phyloP scores from a whole-genome alignment of 2,329 filamentous ascomycete genomes.

The Alternaria postmessia region DNA sequence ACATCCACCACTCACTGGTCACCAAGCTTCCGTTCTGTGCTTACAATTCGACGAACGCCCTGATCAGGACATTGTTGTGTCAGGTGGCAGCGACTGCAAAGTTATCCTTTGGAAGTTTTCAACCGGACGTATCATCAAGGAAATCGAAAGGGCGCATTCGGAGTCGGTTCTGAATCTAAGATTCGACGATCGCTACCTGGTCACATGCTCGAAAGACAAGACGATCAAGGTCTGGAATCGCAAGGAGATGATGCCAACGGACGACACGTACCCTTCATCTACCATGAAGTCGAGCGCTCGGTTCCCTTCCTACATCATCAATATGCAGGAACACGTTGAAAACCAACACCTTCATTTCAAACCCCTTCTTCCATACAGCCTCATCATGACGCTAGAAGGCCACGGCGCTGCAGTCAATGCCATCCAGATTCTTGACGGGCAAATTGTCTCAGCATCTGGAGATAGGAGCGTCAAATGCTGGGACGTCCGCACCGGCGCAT shows the following conservation, averaged over 20 bases:
- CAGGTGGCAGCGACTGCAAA: constrained; percentile 89
- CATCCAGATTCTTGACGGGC: constrained; percentile 84
- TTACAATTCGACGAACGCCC: constrained; percentile 92
- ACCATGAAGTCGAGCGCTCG: constrained; percentile 54
- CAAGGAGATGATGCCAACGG: constrained; percentile 53
- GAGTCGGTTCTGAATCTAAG: constrained; percentile 94
- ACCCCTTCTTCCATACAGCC: constrained; percentile 71
- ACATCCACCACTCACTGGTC: constrained; percentile 75
- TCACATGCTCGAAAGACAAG: constrained; percentile 97
- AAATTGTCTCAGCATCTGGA: constrained; percentile 93
- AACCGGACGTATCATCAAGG: constrained; percentile 82
- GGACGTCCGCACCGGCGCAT: constrained; percentile 83
- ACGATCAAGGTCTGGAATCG: constrained; percentile 97
- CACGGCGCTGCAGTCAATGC: constrained; percentile 95
- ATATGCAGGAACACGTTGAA: constrained; percentile 54
- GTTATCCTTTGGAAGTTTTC: constrained; percentile 95
- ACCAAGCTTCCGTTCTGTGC: constrained; percentile 88
- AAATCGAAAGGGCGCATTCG: constrained; percentile 76
- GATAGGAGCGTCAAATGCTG: constrained; percentile 94
- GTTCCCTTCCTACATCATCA: constrained; percentile 64
- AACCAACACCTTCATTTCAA: constrained; percentile 56
- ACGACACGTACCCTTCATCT: constrained; percentile 50
- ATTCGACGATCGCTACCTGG: constrained; percentile 89
- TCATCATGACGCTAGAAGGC: constrained; percentile 81
- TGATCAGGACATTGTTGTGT: constrained; percentile 90